Base-by-base conservation (phyloP, 352 stramenopile genomes). In the Globisporangium abappressorium region DNA sequence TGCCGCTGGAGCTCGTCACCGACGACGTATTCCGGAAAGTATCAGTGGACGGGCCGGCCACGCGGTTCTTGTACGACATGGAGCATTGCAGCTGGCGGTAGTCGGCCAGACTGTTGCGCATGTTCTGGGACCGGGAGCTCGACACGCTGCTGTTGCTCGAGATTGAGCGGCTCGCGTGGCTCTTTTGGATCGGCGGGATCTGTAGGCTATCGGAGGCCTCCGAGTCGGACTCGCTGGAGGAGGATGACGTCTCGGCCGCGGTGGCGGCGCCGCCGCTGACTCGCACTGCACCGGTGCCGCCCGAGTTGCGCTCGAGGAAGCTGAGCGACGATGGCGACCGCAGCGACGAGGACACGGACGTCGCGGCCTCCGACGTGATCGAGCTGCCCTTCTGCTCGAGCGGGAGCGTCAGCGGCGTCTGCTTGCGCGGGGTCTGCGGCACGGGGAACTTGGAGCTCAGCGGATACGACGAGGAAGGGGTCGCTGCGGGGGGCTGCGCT, bases 61-160 rank as follows among this genome's bases (percentile, higher is more conserved):
- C 66, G 51, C 85, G 87, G 75, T 93, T 95, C 75, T 93, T 95
- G 78, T 95, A 95, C 33, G 77, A 88, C 87, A 95, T 95, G 56
- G 85, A 94, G 73, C 82, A 92, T 58, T 81, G 82, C 30, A 95
- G 76, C 72, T 95, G 84, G 4, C 81, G 77, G 70, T 91, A 95
- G 56, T 89, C 81, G 0, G 82, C 85, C 47, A 95, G 77, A 54
- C 62, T 73, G 62, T 60, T 73, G 58, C 53, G 53, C 65, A 70
- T 69, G 43, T 63, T 59, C 57, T 70, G 64, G 15, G 68, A 62
- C 57, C 65, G 63, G 20, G 68, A 62, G 28, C 63, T 67, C 33
- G 63, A 14, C 43, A 55, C 64, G 57, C 64, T 73, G 55, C 56
- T 70, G 64, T 33, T 55, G 60, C 66, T 69, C 51, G 51, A 65